Evolutionary conservation across 1,284 basidiomycete genomes (phyloP), one percentile per base, ranked within the genome.

Genomic region (Heliocybe sulcata): DNA sequence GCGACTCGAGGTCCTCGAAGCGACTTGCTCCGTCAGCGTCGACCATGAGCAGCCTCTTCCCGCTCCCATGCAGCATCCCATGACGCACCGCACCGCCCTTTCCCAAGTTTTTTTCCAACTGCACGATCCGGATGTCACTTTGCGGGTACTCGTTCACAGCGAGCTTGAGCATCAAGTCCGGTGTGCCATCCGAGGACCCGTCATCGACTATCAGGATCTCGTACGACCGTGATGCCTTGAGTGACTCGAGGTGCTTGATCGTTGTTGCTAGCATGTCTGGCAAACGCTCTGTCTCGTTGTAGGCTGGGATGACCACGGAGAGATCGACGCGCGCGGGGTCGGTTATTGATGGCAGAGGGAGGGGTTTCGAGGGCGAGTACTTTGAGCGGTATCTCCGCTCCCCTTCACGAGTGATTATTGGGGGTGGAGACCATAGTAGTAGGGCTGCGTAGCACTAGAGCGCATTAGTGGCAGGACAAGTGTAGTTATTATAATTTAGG

Each of bases 81-180:
- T 96, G 94, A 42, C 88, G 77, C 20, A 97, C 94, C 0, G 94
- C 92, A 1, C 92, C 94, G 23, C 94, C 94, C 66, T 97, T 98
- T 1, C 94, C 94, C 11, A 90, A 72, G 65, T 97, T 98, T 63
- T 78, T 74, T 64, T 82, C 82, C 51, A 97, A 73, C n/a, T 77
- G 81, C 48, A 94, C 80, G 3, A 97, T 82, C 51, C 89, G 82
- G 53, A 96, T 84, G 60, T 83, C 80, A 60, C 67, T 68, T 19
- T 73, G 64, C 4, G 75, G 61, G 66, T 89, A 78, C 54, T 80
- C 68, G 2, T 70, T 62, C 6, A 16, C 14, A 0, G 89, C 88
- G 42, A 92, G 76, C 25, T 77, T 67, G 45, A 95, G 73, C 1
- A 88, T 90, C 6, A 80, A 70, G 0, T 75, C 69, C 0, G 82